Evolutionary conservation across 2,329 filamentous ascomycete genomes (phyloP).

Genomic region (Pseudogymnoascus verrucosus): DNA sequence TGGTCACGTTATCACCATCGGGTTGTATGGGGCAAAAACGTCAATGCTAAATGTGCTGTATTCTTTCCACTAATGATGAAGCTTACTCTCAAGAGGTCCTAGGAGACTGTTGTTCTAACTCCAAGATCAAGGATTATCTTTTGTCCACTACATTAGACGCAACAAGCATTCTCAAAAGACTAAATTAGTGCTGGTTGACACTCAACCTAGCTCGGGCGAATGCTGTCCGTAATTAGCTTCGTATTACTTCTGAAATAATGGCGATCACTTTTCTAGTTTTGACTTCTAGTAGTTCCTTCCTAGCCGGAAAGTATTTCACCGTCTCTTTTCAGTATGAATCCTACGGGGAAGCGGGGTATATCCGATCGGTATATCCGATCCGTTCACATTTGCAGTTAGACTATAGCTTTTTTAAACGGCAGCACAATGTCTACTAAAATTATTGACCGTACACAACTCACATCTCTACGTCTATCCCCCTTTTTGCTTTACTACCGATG

Average conservation of each 20-base stretch:
- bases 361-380: background rate
- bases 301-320: background rate
- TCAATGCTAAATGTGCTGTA: background rate
- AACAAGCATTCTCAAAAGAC: background rate
- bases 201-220: background rate
- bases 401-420: background rate
- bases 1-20: background rate
- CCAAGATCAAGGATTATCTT: background rate
- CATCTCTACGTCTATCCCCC: background rate
- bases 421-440: background rate
- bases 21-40: background rate
- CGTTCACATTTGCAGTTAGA: background rate
- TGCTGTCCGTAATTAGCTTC: background rate
- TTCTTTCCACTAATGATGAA: background rate
- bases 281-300: background rate
- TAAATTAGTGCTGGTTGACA: background rate
- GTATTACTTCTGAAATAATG: background rate
- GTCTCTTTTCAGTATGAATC: background rate
- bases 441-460: background rate
- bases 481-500: background rate
- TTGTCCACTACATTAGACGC: background rate
- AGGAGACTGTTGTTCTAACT: background rate
- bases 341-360: background rate
- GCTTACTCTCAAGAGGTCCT: background rate
- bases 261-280: background rate